Percentiles rank a stretch among this genome's conserved stretches.
These are phyloP conservation scores for Brassica napus DNA, from an alignment of 345 rosid species.

Conservation along the genomic window Da-Ae NC_063442.1:14087001-14087500, in stretches of 20 bases:
- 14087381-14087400: not conserved
- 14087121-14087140: not conserved
- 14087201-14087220: not conserved
- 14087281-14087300: not conserved
- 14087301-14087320: not conserved
- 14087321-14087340: not conserved
- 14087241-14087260: too few relatives aligned
- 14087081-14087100: too few relatives aligned
- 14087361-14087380: not conserved
- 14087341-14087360: not conserved
- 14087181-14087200: not conserved
- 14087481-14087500: too few relatives aligned
- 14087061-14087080: too few relatives aligned
- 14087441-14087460: too few relatives aligned
- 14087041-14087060: not conserved
- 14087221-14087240: too few relatives aligned
- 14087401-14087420: not conserved
- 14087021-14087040: not conserved
- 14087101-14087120: not conserved
- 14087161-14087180: not conserved
- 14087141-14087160: slow-evolving; percentile 11
- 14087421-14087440: not conserved
- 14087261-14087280: not conserved
- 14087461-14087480: not conserved
- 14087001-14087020: not conserved